Evolutionary conservation across 257 asterid species (phyloP).

Genomic region (Asclepias syriaca): DNA sequence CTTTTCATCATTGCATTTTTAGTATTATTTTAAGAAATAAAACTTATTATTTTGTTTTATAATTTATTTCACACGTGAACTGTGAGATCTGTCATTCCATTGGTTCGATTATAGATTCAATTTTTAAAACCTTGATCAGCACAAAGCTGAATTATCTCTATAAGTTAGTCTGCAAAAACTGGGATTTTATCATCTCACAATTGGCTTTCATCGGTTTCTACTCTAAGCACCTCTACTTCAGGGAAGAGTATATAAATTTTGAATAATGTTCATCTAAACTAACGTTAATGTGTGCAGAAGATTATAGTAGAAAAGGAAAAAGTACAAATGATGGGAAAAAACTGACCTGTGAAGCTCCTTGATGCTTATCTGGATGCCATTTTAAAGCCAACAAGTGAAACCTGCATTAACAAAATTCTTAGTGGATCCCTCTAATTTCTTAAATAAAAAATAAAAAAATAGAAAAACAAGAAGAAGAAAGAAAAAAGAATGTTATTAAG

Average conservation of each 20-base stretch:
- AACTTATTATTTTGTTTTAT: no score
- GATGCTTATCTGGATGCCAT: conserved; percentile 98
- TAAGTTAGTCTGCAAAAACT: background rate
- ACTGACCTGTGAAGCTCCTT: conserved; percentile 68
- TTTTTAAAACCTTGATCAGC: background rate
- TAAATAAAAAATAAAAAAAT: background rate
- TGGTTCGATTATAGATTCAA: no score
- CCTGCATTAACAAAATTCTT: conserved; percentile 37
- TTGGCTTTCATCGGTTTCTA: background rate
- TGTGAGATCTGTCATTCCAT: no score
- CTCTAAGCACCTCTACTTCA: background rate
- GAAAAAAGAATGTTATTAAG: background rate
- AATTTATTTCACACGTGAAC: no score
- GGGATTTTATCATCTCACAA: background rate
- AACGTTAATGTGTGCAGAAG: background rate
- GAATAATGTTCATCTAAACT: background rate
- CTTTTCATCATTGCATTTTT: no score
- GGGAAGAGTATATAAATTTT: background rate
- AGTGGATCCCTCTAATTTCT: conserved; percentile 2
- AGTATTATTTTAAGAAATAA: no score
- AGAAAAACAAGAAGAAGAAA: no score
- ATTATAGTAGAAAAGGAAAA: background rate
- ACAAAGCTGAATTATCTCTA: background rate
- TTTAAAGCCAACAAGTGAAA: conserved; percentile 75
- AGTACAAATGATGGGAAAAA: conserved; percentile 5